Evolutionary conservation across 2,329 filamentous ascomycete species (phyloP), one percentile per base, ranked within the genome.

Genomic region (Fulvia fulva): DNA sequence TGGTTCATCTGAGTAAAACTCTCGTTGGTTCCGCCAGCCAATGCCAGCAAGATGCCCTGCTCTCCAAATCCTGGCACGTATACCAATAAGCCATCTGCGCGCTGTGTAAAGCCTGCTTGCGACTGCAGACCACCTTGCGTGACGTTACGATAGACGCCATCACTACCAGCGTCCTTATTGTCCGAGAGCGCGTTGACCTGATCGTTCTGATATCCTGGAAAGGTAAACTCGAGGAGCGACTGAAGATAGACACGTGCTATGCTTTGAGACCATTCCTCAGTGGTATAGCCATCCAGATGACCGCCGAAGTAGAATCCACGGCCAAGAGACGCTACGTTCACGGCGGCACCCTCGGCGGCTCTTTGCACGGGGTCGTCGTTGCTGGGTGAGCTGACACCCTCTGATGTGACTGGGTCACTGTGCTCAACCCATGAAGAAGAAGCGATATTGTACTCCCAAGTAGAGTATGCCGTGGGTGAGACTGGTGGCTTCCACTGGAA

Each of bases 251-350:
- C 77, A 5, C 88, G 79, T 0, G 77, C 74, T 22, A 84, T 78
- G 54, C 83, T 80, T 52, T 82, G 81, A n/a, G 85, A 85, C 89
- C 89, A 91, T 12, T 85, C 87, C 63, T 78, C 71, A 1, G 83
- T 85, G 0, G 82, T 85, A 59, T 82, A 81, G 25, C 76, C 78
- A 70, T 92, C 88, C 5, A 89, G 75, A 71, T 91, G 89, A 0
- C 89, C 89, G 25, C 88, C 89, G 73, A 92, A 92, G 71, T 90
- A 92, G 79, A 85, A 92, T 30, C 87, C 89, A 49, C 87, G 75
- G 0, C 88, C 88, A 0, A 91, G 74, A 55, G 86, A 83, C 0
- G 87, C 83, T 0, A 91, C 84, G 26, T 84, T 88, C 14, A 89
- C 74, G 0, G 87, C 87, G 11, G 89, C 87, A 6, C 89, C 89